Conservation (phyloP, 2,329 filamentous ascomycete species). For the Fusarium fracticaudum region DNA sequence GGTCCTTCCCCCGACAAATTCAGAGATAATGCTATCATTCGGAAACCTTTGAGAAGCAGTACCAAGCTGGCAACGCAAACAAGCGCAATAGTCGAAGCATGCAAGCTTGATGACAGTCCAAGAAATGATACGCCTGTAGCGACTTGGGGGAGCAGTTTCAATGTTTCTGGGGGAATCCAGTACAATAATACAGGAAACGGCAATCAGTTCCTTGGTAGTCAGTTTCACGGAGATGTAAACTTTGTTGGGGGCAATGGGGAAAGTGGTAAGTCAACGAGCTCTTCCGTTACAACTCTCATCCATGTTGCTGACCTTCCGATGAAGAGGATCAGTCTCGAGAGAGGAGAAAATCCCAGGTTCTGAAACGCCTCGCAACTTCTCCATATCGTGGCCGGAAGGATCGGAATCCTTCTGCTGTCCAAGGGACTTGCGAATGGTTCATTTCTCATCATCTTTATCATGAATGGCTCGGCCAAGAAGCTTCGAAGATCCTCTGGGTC, state of each 20-base stretch:
- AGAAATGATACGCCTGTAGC: neutral
- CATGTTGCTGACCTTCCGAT: neutral
- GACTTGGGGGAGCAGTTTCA: neutral
- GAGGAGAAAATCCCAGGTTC: neutral
- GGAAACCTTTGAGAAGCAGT: rapidly evolving
- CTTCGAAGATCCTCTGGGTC: neutral
- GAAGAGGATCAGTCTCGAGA: neutral
- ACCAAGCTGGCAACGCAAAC: neutral
- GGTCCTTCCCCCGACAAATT: neutral
- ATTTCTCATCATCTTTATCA: neutral
- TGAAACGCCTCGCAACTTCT: neutral
- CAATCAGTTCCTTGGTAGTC: neutral
- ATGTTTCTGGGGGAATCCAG: neutral
- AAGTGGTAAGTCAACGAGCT: rapidly evolving
- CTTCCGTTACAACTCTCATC: neutral
- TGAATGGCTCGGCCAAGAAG: neutral
- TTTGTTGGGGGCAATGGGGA: neutral
- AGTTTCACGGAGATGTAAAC: neutral
- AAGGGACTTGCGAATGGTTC: neutral
- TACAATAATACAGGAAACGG: neutral
- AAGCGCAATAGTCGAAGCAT: neutral
- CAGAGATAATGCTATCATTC: neutral
- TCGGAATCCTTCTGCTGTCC: neutral
- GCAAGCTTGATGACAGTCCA: neutral
- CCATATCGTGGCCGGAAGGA: neutral